A percentile compares a stretch with the other conserved stretches of the same genome.
Conservation (phyloP, 2,329 filamentous ascomycete species). For the Bipolaris oryzae region DNA sequence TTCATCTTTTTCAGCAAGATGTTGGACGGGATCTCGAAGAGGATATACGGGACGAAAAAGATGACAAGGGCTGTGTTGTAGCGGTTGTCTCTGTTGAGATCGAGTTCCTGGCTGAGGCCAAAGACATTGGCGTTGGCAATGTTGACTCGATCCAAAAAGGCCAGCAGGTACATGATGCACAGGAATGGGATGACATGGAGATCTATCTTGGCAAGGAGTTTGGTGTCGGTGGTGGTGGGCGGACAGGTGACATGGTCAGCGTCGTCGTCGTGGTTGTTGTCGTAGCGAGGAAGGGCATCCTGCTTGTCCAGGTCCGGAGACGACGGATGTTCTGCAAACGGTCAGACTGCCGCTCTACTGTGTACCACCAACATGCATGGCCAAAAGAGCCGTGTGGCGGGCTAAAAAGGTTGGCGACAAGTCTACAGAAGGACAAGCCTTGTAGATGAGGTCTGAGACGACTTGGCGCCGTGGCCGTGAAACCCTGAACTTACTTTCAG, state of each 20-base stretch:
- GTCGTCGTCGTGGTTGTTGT: constrained; percentile 48
- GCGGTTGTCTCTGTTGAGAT: constrained; percentile 50
- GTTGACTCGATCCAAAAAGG: constrained; percentile 59
- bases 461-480: constrained; percentile 16
- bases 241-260: constrained; percentile 52
- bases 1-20: constrained; percentile 59
- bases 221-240: constrained; percentile 56
- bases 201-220: constrained; percentile 55
- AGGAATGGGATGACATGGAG: constrained; percentile 57
- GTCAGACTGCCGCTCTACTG: constrained; percentile 18
- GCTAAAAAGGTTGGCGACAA: constrained; percentile 3
- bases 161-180: constrained; percentile 58
- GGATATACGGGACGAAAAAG: constrained; percentile 61
- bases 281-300: constrained; percentile 29
- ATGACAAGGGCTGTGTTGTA: constrained; percentile 61
- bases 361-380: background rate
- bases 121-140: constrained; percentile 61
- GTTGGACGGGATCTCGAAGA: constrained; percentile 61
- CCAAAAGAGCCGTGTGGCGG: background rate
- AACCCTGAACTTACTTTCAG: constrained; percentile 38
- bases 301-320: constrained; percentile 26
- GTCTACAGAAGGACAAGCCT: constrained; percentile 13
- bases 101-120: constrained; percentile 55
- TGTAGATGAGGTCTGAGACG: background rate
- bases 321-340: constrained; percentile 21